Evolutionary conservation across 2,329 filamentous ascomycete genomes (phyloP), one percentile per base, ranked within the genome.

Genomic region (Tolypocladium nubicola): DNA sequence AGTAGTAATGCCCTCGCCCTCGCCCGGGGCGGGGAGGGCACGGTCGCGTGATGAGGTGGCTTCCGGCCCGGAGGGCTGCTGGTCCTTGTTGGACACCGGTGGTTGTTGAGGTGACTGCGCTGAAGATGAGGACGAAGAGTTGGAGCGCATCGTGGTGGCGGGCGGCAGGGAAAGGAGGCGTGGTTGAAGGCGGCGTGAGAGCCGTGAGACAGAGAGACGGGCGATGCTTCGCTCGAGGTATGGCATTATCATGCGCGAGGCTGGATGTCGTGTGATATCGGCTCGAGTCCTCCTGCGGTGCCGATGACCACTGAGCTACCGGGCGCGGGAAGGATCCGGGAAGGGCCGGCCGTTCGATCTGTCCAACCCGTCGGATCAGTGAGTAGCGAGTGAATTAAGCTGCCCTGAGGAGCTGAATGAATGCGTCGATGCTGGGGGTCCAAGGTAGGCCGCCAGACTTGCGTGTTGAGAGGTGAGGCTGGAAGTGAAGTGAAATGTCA

Each of bases 11-110:
- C 53, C 55, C 60, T 61, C 61, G 61, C 61, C 56, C 50, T 63
- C 52, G 33, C 54, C 61, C 2, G 68, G 67, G 11, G 64, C 65
- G 21, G 70, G 67, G 11, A 70, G 66, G 41, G 64, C 65, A 19
- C 56, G 57, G 47, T 54, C 49, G 57, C 14, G 50, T 56, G 53
- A 57, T 26, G 56, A 52, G 53, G 55, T 19, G n/a, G 47, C 35
- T 13, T 10, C 19, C 1, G 13, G 19, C 30, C 21, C 47, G 19
- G 30, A 35, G 16, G 47, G 9, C 26, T 50, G 16, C 7, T 30
- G 45, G 14, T 49, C 23, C 45, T 30, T n/a, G 14, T 10, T 4
- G 2, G 8, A 3, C 8, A 10, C 30, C 9, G 47, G 47, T 10
- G 47, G 19, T 21, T 52, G 30, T 8, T 14, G 30, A 21, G 30